Base-by-base conservation (phyloP, 148 eudicot genomes). In the Spergularia marina region DNA sequence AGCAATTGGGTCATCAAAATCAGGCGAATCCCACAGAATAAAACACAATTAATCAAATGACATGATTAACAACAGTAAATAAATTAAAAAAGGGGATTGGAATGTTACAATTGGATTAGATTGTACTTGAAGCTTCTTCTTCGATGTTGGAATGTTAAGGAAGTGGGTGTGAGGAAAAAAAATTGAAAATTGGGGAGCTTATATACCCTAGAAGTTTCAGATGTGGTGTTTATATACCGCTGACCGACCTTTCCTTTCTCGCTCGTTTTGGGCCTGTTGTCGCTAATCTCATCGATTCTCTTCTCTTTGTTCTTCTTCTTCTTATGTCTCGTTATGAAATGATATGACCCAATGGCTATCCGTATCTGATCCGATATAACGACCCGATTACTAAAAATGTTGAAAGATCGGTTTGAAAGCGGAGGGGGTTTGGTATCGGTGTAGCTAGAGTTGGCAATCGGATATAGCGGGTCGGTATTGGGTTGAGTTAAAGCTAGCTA, bases 201-300 rank as follows among this genome's bases (percentile, higher is more conserved):
- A 11, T 65, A 65, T 65, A 65, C 49, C 68, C 69, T 65, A 65
- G 53, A 65, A 17, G 0, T 65, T 65, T 65, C 69, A 39, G 20
- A 40, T 65, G 9, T 65, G 53, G 21, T 41, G 52, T 65, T 40
- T 65, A 65, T 65, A 65, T 65, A 65, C 52, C 14, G 69, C 69
- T 65, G 47, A 64, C 68, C 18, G 21, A 64, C 17, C 49, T 64
- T 16, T 25, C 52, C 12, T 8, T 65, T 65, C 23, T 41, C 17
- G 2, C 17, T 18, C 39, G 20, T 10, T 65, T 65, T 65, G 17
- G 10, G n/a, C 49, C 49, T 44, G 7, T 44, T 44, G 49, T 44
- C 49, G 49, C 9, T 44, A 44, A 44, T 44, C 49, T 44, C 49
- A 44, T 44, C 36, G 2, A 30, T 30, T 30, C 36, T 30, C 4